Evolutionary conservation across 1,284 basidiomycete genomes (phyloP).

Genomic region (Apiotrichum brassicae): DNA sequence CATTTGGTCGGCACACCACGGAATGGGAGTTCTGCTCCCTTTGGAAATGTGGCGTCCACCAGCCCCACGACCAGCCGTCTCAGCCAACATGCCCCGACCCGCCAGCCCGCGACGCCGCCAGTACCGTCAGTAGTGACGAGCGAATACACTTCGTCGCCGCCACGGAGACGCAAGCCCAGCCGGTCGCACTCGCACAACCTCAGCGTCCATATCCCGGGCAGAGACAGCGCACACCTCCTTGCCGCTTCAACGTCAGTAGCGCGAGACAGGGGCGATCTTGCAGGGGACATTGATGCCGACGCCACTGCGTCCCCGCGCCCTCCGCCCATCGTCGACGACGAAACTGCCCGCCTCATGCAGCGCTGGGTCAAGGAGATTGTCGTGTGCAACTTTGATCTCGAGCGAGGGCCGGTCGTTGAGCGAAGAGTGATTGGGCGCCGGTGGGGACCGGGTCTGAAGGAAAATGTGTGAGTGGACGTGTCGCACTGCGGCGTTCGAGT

Average conservation of each 20-base stretch:
- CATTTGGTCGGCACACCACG: too few relatives aligned
- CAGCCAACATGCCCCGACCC: too few relatives aligned
- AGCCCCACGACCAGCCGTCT: background rate
- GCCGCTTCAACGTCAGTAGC: background rate
- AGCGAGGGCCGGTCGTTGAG: conserved; percentile 75
- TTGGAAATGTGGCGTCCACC: too few relatives aligned
- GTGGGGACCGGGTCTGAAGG: conserved; percentile 59
- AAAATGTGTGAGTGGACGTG: conserved; percentile 68
- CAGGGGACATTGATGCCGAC: background rate
- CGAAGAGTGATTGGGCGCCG: conserved; percentile 60
- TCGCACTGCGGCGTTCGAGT: background rate
- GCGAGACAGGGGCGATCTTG: background rate
- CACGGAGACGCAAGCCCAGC: too few relatives aligned
- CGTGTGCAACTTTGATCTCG: conserved; percentile 81
- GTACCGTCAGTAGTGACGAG: too few relatives aligned
- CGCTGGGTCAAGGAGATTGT: conserved; percentile 74
- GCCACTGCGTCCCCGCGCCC: conserved; percentile 15
- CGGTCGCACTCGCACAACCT: background rate
- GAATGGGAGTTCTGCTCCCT: too few relatives aligned
- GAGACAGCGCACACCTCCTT: background rate
- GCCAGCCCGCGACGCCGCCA: too few relatives aligned
- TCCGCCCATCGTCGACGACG: conserved; percentile 49
- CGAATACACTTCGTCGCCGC: too few relatives aligned
- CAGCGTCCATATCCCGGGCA: conserved; percentile 12
- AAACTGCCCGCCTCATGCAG: conserved; percentile 54